Percentiles rank a stretch among this genome's conserved stretches.
Conservation (phyloP, 1,284 basidiomycete species). For the Rhodotorula sp. region DNA sequence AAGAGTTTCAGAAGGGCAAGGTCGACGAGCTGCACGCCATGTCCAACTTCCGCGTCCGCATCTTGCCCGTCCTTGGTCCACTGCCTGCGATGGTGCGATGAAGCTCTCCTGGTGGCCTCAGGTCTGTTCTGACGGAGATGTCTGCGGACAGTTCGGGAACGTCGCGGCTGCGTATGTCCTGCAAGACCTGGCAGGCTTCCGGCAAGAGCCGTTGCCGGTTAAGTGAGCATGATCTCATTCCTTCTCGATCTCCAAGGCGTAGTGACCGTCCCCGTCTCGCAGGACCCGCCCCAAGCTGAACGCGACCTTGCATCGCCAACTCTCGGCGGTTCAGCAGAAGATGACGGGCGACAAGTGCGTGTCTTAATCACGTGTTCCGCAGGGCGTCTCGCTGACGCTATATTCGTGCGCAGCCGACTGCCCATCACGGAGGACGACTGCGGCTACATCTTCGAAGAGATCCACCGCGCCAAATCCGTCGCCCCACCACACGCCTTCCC, state of each 20-base stretch:
- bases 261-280: not conserved
- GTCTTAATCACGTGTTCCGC: not conserved
- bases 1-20: constrained; percentile 84
- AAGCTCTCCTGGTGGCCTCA: too few species aligned
- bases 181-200: constrained; percentile 75
- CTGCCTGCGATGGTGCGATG: constrained; percentile 38
- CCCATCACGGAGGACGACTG: constrained; percentile 78
- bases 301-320: constrained; percentile 70
- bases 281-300: constrained; percentile 74
- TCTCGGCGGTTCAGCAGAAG: constrained; percentile 68
- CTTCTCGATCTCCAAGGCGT: too few species aligned
- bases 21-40: constrained; percentile 89
- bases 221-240: constrained; percentile 51
- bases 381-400: not conserved
- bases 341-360: constrained; percentile 53
- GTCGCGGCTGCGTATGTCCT: constrained; percentile 82
- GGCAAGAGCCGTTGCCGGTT: constrained; percentile 74
- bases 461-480: constrained; percentile 72
- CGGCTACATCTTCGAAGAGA: constrained; percentile 78
- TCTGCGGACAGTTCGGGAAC: constrained; percentile 65
- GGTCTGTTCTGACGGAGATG: too few species aligned
- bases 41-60: constrained; percentile 89
- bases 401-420: constrained; percentile 57
- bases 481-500: constrained; percentile 68
- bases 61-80: constrained; percentile 76